phyloP scores from a whole-genome alignment of 495 filamentous ascomycete genomes.

The Trichoderma erinaceum region DNA sequence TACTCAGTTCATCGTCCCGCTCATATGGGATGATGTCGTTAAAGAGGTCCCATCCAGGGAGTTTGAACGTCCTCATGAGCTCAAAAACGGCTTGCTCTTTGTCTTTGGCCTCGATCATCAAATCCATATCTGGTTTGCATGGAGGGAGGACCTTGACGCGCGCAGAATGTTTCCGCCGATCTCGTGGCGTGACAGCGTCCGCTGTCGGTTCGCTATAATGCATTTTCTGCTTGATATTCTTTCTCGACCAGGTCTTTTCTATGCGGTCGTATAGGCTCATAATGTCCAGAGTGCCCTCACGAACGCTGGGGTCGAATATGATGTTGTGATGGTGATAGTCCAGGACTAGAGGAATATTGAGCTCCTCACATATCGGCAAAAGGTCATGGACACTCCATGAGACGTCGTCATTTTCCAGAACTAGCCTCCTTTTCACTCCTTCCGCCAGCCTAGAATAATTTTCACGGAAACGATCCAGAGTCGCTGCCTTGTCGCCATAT shows the following conservation, averaged over 20 bases:
- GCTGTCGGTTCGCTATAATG: constrained; percentile 83
- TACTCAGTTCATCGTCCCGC: constrained; percentile 57
- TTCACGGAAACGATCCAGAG: constrained; percentile 71
- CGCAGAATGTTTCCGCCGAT: constrained; percentile 78
- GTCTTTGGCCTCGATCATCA: constrained; percentile 98
- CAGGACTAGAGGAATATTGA: constrained; percentile 87
- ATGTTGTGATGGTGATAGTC: constrained; percentile 98
- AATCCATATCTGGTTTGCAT: constrained; percentile 73
- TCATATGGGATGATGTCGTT: constrained; percentile 74
- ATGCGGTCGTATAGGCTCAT: constrained; percentile 62
- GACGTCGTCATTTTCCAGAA: constrained; percentile 94
- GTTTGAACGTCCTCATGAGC: constrained; percentile 77
- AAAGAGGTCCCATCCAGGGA: constrained; percentile 68
- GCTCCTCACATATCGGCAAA: constrained; percentile 82
- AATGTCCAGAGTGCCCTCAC: constrained; percentile 85
- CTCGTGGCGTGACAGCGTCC: constrained; percentile 64
- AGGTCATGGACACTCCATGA: constrained; percentile 85
- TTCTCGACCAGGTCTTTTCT: constrained; percentile 75
- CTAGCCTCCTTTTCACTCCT: constrained; percentile 71
- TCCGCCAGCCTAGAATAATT: constrained; percentile 62
- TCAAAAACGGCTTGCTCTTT: constrained; percentile 98
- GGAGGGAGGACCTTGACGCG: constrained; percentile 74
- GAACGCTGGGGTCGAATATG: constrained; percentile 65
- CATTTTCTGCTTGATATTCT: constrained; percentile 90
- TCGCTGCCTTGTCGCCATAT: constrained; percentile 81